phyloP scores from a whole-genome alignment of 306 rosid species.

The Pachyrhizus erosus region DNA sequence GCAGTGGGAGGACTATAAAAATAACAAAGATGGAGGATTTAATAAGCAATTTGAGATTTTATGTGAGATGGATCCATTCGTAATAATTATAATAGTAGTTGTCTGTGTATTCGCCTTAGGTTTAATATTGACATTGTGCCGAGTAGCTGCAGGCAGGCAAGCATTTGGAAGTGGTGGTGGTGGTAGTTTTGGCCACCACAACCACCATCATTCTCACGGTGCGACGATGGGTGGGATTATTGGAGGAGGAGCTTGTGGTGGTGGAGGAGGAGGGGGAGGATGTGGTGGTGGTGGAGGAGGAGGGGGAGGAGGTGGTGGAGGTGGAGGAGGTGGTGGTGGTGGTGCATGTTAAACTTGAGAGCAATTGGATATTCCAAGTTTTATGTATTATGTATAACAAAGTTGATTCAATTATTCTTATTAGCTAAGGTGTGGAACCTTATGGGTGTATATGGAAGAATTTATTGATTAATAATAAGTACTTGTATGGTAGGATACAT shows the following conservation, averaged over 20 bases:
- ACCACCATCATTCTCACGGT: neutral
- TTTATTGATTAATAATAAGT: neutral
- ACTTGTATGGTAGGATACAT: too few relatives aligned
- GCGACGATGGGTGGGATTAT: conserved; percentile 21
- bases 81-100: conserved; percentile 31
- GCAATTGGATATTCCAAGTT: neutral
- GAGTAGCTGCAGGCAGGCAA: neutral
- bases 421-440: neutral
- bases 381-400: neutral
- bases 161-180: conserved; percentile 7
- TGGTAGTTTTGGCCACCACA: conserved; percentile 13
- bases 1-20: neutral
- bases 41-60: neutral
- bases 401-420: neutral
- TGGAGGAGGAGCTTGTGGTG: neutral
- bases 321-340: too few relatives aligned
- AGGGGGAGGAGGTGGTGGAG: neutral
- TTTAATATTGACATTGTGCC: conserved; percentile 14
- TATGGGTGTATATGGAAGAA: neutral
- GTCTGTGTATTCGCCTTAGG: neutral
- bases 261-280: neutral
- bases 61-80: conserved; percentile 36
- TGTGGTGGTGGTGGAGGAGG: neutral
- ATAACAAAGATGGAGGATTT: neutral
- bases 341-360: neutral